These are phyloP conservation scores for Adenanthera pavonina DNA, from an alignment of 306 rosid genomes.

Conservation along the genomic window DNA sequence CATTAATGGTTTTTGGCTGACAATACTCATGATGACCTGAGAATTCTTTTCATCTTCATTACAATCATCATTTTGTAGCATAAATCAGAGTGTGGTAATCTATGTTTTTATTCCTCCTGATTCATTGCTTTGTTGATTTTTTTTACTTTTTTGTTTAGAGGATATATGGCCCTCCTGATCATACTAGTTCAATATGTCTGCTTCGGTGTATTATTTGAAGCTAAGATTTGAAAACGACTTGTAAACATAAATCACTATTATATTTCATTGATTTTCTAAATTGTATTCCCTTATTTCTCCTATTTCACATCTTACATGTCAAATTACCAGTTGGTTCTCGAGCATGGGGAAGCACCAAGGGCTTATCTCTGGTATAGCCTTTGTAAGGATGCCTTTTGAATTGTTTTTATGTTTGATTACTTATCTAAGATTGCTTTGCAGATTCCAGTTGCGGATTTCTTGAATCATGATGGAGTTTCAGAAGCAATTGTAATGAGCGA, in stretches of 20 bases:
- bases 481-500: conserved; percentile 75
- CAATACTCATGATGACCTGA: neutral
- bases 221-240: conserved; percentile 5
- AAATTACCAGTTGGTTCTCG: conserved; percentile 80
- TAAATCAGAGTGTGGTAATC: neutral
- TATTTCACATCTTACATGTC: conserved; percentile 42
- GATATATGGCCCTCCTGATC: conserved; percentile 28
- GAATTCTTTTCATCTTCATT: neutral
- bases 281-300: conserved; percentile 9
- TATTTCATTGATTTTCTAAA: conserved; percentile 11
- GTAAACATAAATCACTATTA: conserved; percentile 25
- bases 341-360: conserved; percentile 82
- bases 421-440: conserved; percentile 43
- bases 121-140: neutral
- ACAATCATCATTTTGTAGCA: neutral
- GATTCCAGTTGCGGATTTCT: conserved; percentile 95
- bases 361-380: conserved; percentile 77
- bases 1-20: neutral
- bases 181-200: conserved; percentile 22
- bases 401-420: conserved; percentile 20
- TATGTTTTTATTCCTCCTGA: neutral
- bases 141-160: neutral
- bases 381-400: conserved; percentile 28
- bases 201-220: conserved; percentile 6
- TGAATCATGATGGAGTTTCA: conserved; percentile 73